Percentiles rank a stretch among this genome's conserved stretches.
Evolutionary conservation across 164 flowering plant genomes (phyloP).

Genomic region (Liriodendron chinense): DNA sequence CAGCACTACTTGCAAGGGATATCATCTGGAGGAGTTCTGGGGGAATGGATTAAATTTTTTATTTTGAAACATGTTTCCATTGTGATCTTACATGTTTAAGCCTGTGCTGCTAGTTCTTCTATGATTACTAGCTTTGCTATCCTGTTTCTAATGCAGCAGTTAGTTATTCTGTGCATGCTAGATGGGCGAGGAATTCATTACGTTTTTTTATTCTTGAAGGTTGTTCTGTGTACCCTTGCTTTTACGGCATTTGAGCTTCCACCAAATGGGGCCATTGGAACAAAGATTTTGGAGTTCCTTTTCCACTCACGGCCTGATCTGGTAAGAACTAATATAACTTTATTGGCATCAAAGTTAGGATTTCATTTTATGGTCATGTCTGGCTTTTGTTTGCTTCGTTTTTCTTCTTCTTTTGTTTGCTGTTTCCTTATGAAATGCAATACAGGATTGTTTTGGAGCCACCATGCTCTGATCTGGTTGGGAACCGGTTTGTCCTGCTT

Average conservation of each 20-base stretch:
- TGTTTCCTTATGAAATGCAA: no score
- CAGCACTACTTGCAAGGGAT: no score
- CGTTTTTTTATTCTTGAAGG: constrained; percentile 42
- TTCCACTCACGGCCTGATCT: constrained; percentile 90
- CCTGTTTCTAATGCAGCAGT: background rate
- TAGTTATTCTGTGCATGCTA: background rate
- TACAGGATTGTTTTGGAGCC: no score
- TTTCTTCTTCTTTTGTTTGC: no score
- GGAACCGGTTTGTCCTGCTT: no score
- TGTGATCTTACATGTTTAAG: background rate
- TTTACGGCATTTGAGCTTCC: constrained; percentile 98
- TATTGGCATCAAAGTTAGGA: background rate
- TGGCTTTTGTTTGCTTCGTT: background rate
- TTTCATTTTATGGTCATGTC: background rate
- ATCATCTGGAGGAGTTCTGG: no score
- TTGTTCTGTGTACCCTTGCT: constrained; percentile 83
- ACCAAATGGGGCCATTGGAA: constrained; percentile 91
- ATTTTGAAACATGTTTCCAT: background rate
- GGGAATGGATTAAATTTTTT: no score
- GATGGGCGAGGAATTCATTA: constrained; percentile 1
- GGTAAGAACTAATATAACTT: constrained; percentile 41
- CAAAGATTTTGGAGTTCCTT: constrained; percentile 81
- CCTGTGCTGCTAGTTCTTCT: background rate
- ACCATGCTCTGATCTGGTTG: no score
- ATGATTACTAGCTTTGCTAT: background rate